Evolutionary conservation across 2,329 filamentous ascomycete genomes (phyloP).

Genomic region (Orbilia quercus): DNA sequence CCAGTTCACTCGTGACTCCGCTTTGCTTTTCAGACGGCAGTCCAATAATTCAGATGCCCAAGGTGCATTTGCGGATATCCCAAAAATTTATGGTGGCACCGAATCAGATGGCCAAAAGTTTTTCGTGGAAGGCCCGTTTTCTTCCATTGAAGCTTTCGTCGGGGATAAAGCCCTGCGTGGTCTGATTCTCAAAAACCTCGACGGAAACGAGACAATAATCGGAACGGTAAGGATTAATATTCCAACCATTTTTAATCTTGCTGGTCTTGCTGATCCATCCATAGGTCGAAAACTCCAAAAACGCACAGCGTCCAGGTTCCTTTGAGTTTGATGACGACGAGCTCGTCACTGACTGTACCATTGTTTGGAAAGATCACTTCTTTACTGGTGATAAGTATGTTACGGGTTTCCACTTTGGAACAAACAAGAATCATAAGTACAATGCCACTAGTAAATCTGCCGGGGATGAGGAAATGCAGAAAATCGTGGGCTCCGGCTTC

Average conservation of each 20-base stretch:
- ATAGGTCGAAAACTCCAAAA: slow-evolving; percentile 33
- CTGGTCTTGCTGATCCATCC: slow-evolving; percentile 3
- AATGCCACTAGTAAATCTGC: slow-evolving; percentile 41
- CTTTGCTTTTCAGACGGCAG: slow-evolving; percentile 2
- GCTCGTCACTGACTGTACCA: slow-evolving; percentile 35
- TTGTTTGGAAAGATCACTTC: slow-evolving; percentile 40
- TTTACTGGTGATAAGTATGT: slow-evolving; percentile 36
- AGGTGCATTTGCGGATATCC: slow-evolving; percentile 42
- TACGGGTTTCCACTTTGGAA: slow-evolving; percentile 43
- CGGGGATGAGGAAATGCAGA: slow-evolving; percentile 20
- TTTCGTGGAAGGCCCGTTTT: slow-evolving; percentile 34
- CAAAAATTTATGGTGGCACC: slow-evolving; percentile 21
- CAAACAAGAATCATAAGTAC: slow-evolving; percentile 31
- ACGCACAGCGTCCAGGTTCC: slow-evolving; percentile 36
- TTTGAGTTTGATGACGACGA: slow-evolving; percentile 46
- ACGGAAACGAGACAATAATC: slow-evolving; percentile 39
- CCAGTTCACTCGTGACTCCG: slow-evolving; percentile 1
- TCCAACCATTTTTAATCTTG: not conserved
- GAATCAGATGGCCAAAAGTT: slow-evolving; percentile 36
- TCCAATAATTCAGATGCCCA: slow-evolving; percentile 31
- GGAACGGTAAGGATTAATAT: slow-evolving; percentile 28
- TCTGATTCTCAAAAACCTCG: slow-evolving; percentile 41
- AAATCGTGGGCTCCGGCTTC: slow-evolving; percentile 40
- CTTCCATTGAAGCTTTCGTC: slow-evolving; percentile 39
- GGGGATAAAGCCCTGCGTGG: slow-evolving; percentile 42